Base-by-base conservation (phyloP, 805 yeast species). In the Metschnikowia lachancei region DNA sequence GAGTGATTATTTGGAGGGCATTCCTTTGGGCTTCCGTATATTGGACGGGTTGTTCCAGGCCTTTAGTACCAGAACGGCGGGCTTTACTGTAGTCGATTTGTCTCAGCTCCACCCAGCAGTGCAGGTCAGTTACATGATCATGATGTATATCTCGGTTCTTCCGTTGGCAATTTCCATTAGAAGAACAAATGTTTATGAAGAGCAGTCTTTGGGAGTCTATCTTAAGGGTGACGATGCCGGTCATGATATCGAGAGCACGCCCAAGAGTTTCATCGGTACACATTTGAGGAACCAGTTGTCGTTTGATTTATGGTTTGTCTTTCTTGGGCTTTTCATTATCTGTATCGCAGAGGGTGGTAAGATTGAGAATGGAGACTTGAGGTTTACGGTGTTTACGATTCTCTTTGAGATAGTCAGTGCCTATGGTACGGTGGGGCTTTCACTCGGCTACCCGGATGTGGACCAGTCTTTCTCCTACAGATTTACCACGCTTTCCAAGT, bases 111-210 rank as follows among this genome's bases (percentile, higher is more conserved):
- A 90, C 59, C 94, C 97, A 0, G 94, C 96, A 0, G 87, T 92
- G 41, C 96, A 90, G 64, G 95, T 94, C 24, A 82, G 94, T 56
- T 94, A 94, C 63, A 77, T 89, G 82, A 77, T 94, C 50, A 92
- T 94, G 98, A 94, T 94, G 99, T 94, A 94, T 68, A 90, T 94
- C 22, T 92, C 98, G 13, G 97, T 92, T 36, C 74, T 91, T 61
- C 99, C 99, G 1, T 72, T 94, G 56, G 99, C 99, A 28, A 94
- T 94, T 53, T 88, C 97, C 32, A 90, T 94, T 52, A 82, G 99
- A 69, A 80, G 97, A 64, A 94, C 99, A 16, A 94, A 94, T 63
- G 99, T 94, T 45, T 94, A 94, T 68, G 99, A 94, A 63, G 99
- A 94, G 60, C 98, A 90, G 62, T 87, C 97, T 0, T 69, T 94